Conservation (phyloP, 345 rosid genomes). For the Euphorbia peplus region DNA sequence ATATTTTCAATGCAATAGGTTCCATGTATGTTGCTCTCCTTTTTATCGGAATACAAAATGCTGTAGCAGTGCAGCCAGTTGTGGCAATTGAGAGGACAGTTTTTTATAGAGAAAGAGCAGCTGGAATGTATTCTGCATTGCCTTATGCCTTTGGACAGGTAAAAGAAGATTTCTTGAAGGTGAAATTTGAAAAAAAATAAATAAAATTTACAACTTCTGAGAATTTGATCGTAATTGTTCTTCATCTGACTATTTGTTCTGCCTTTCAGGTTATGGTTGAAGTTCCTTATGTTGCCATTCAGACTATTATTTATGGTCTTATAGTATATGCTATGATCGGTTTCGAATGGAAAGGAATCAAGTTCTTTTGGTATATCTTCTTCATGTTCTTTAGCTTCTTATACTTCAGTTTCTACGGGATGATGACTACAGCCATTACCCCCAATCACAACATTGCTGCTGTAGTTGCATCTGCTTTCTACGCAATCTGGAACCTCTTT, state of each 20-base stretch:
- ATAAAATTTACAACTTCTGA: neutral
- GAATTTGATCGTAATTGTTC: neutral
- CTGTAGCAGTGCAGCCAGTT: conserved; percentile 51
- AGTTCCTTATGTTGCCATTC: conserved; percentile 44
- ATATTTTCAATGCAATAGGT: conserved; percentile 50
- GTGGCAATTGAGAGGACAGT: conserved; percentile 63
- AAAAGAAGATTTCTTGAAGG: neutral
- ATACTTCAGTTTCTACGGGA: conserved; percentile 1
- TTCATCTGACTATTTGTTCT: neutral
- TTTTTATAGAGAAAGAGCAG: conserved; percentile 68
- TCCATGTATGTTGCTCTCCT: conserved; percentile 62
- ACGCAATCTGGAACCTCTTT: conserved; percentile 1
- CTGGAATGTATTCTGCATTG: conserved; percentile 68
- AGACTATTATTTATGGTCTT: conserved; percentile 46
- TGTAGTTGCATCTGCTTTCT: neutral
- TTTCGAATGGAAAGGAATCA: conserved; percentile 44
- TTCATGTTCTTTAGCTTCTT: neutral
- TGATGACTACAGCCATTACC: neutral
- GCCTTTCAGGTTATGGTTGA: conserved; percentile 48
- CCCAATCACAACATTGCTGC: neutral
- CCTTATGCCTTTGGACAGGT: conserved; percentile 73
- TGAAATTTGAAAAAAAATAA: no score
- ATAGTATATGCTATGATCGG: conserved; percentile 60
- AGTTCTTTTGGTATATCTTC: conserved; percentile 40
- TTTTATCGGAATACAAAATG: conserved; percentile 57